Base-by-base conservation (phyloP, 495 filamentous ascomycete genomes). In the Cercophora scortea region DNA sequence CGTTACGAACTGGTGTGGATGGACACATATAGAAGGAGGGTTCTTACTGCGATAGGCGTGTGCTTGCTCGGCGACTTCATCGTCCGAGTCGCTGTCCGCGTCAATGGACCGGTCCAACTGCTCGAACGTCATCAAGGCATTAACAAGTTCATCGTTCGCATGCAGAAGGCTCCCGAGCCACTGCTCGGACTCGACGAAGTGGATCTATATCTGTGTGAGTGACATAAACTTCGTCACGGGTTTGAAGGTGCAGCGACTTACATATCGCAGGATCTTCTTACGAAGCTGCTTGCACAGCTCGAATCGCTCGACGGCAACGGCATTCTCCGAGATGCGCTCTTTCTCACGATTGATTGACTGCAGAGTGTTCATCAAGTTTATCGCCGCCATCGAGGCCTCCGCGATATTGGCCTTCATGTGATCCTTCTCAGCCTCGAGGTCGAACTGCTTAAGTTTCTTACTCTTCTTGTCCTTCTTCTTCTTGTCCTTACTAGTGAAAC, bases 41-140 rank as follows among this genome's bases (percentile, higher is more conserved):
- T 52, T 46, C 71, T 54, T 65, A 75, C 77, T 75, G 34, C 74
- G 71, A 53, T 79, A 79, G 34, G 76, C 63, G 49, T 80, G 77
- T 4, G 76, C 75, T 55, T 80, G 79, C 47, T 76, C 71, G 25
- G 76, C 76, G 18, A 82, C 53, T 46, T 85, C 81, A 45, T 81
- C 80, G 45, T 97, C 94, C 47, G 89, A 95, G 63, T 99, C 94
- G 59, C 89, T 95, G 67, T 99, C 93, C 45, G 95, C 90, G 54
- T 96, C 91, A 52, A 96, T 85, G 54, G 93, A 95, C 57, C 93
- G 90, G 64, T 99, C 91, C 19, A 95, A 76, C 47, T 94, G 87
- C 67, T 96, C 93, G 63, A 88, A 99, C 0, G 90, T 86, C 82
- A 93, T 95, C 51, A 99, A 74, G 2, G 91, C 91, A n/a, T 82